Base-by-base conservation (phyloP, 2,329 filamentous ascomycete species). In the Colletotrichum zoysiae region DNA sequence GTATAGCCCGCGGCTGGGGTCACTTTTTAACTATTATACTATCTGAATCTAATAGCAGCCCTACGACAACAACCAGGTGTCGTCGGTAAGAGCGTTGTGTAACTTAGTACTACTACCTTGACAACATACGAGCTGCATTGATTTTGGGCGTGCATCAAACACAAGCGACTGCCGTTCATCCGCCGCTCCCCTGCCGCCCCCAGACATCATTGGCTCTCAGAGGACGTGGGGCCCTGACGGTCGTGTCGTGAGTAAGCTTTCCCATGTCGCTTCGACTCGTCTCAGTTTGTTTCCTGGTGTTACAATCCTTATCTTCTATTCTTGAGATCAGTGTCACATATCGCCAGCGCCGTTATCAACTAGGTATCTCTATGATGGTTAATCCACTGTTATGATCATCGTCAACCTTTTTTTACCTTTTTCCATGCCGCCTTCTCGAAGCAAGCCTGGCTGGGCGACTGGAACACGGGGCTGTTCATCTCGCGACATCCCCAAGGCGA, bases 111-210 rank as follows among this genome's bases (percentile, higher is more conserved):
- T 30, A 5, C 30, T 30, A 30, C 30, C 30, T 30, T 12, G 18
- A 33, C 7, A 67, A 57, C 56, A n/a, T 69, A 65, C 55, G 63
- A 67, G 50, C 20, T 18, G 64, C 64, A 62, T 71, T 48, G n/a
- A 42, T 14, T 20, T 6, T 9, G 18, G 1, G 16, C 26, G 44
- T 38, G 20, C 64, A 67, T 68, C 56, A 67, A 71, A 67, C 65
- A 23, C 42, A 14, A 8, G 23, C 5, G 26, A 51, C n/a, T 30
- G 57, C 35, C 44, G 42, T 26, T 38, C 42, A 61, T 26, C 42
- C 64, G 42, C 35, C 35, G 8, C 35, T 11, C 1, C 8, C 35
- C 35, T 38, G 1, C 7, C 48, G 38, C 12, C 2, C 9, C 12
- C 3, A 40, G 1, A 23, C 12, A 38, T 16, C 6, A 51, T 26